phyloP scores from a whole-genome alignment of 345 rosid species.

The Sisymbrium irio region DNA sequence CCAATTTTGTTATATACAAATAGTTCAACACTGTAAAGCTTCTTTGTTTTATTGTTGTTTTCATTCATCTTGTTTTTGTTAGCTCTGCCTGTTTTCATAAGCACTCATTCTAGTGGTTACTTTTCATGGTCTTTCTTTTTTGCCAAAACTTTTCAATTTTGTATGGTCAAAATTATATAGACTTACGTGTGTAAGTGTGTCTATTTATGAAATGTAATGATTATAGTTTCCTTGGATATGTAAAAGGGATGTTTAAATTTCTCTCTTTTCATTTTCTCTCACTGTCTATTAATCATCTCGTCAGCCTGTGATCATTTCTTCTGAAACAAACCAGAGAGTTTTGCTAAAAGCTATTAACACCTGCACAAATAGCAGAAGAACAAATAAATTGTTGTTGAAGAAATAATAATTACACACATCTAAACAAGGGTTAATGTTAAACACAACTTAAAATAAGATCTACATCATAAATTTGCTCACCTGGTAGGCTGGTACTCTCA shows the following conservation, averaged over 20 bases:
- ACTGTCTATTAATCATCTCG: constrained; percentile 34
- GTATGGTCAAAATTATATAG: not conserved
- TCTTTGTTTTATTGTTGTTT: not conserved
- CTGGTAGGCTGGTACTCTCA: not conserved
- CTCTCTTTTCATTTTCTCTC: constrained; percentile 39
- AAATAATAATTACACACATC: not conserved
- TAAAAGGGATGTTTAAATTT: constrained; percentile 5
- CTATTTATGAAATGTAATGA: constrained; percentile 7
- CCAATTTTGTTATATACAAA: not conserved
- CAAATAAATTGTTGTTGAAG: not conserved
- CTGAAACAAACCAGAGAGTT: constrained; percentile 13
- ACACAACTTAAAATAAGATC: not conserved
- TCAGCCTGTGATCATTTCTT: constrained; percentile 51
- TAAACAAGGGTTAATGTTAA: not conserved
- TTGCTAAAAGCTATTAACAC: constrained; percentile 5
- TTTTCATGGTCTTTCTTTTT: not conserved
- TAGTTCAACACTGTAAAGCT: not conserved
- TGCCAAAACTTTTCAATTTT: not conserved
- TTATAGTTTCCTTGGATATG: constrained; percentile 19
- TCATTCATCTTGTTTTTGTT: not conserved
- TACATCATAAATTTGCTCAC: not conserved
- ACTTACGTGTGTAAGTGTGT: constrained; percentile 7
- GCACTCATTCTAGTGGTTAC: not conserved
- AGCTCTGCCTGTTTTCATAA: not conserved
- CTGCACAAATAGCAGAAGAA: not conserved